Base-by-base conservation (phyloP, 192 early-diverging fungal genomes). In the Cetraspora pellucida region DNA sequence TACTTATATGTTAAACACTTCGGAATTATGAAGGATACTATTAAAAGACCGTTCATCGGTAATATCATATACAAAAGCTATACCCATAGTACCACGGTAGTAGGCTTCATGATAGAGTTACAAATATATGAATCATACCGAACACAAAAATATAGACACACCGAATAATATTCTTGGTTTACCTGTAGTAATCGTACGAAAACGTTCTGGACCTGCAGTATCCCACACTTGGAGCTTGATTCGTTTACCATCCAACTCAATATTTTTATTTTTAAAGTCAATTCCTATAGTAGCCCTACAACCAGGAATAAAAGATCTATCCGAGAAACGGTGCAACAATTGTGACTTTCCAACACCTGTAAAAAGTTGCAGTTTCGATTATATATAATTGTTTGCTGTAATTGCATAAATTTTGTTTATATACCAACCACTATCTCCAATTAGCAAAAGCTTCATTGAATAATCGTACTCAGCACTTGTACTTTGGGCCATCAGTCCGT, bases 151-250 rank as follows among this genome's bases (percentile, higher is more conserved):
- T 37, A n/a, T 2, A 31, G 21, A 54, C 16, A 54, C 3, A 60
- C 10, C 23, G 1, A n/a, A 3, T 37, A 31, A 25, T n/a, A 19
- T 17, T n/a, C 37, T 37, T 37, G 19, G 59, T 55, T 67, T 87
- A 95, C 94, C 93, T 13, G 96, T 98, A 14, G 96, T 98, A 74
- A 99, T 99, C 49, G 96, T 99, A 79, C 97, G 91, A 88, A 98
- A 99, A 70, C 97, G 92, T 82, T 99, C 97, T 87, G 97, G 97
- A 57, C 97, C 96, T 27, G 97, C 96, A 9, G 96, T 99, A 85
- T 98, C 97, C 97, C 97, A 99, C 75, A 98, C 98, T 85, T 99
- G 97, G 47, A 99, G 89, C 85, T 99, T 99, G 81, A 99, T 97
- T 74, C 95, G 91, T 88, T 98, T 98, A 72, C 96, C 97, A 81